These are phyloP conservation scores for Exophiala spinifera DNA, from an alignment of 2,329 filamentous ascomycete genomes.

Conservation along the genomic window DNA sequence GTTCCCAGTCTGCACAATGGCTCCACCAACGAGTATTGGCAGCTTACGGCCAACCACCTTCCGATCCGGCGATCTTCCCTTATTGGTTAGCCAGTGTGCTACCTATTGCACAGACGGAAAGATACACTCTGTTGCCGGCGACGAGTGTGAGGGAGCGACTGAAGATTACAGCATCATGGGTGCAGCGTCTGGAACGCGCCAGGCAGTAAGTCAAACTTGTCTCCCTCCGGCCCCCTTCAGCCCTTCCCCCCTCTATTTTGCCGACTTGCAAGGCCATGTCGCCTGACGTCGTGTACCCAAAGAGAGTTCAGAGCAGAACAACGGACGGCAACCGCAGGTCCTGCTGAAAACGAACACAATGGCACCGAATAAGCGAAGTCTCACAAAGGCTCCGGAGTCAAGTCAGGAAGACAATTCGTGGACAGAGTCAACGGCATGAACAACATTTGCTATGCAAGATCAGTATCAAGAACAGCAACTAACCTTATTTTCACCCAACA, in stretches of 20 bases:
- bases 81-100: conserved; percentile 88
- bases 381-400: background rate
- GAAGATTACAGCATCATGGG: conserved; percentile 80
- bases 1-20: conserved; percentile 68
- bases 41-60: conserved; percentile 73
- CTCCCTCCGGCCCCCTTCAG: too few relatives aligned
- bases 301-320: conserved; percentile 19
- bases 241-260: conserved; percentile 14
- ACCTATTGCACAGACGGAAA: conserved; percentile 72
- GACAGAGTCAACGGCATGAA: background rate
- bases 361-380: too few relatives aligned
- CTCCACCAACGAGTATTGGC: conserved; percentile 67
- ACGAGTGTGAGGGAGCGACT: conserved; percentile 75
- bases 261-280: conserved; percentile 12
- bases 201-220: conserved; percentile 66
- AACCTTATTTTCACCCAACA: conserved; percentile 15
- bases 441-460: background rate
- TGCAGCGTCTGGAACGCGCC: conserved; percentile 64
- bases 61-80: conserved; percentile 73
- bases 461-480: conserved; percentile 16
- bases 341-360: conserved; percentile 4
- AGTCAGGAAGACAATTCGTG: background rate
- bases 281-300: conserved; percentile 26
- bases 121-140: conserved; percentile 70
- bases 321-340: conserved; percentile 2